These are phyloP conservation scores for Yamadazyma conglobata DNA, from an alignment of 1,139 yeast genomes.

Conservation along the genomic window DNA sequence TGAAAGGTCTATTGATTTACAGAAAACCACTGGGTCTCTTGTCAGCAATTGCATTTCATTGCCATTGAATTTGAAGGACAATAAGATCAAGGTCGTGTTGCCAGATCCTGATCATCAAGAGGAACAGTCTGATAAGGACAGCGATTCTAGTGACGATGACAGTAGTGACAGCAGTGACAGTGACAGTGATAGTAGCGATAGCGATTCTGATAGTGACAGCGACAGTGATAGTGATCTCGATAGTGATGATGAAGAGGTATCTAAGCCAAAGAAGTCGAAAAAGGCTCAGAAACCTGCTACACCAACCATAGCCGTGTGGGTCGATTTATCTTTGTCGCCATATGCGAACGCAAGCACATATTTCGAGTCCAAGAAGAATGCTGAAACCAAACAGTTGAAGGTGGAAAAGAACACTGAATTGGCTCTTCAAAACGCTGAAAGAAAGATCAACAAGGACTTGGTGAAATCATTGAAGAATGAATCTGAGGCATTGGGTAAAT, in stretches of 20 bases:
- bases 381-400: conserved; percentile 73
- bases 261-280: conserved; percentile 10
- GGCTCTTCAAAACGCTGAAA: conserved; percentile 84
- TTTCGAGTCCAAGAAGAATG: conserved; percentile 74
- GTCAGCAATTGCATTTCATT: conserved; percentile 61
- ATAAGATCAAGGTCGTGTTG: conserved; percentile 60
- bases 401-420: conserved; percentile 75
- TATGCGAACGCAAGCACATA: conserved; percentile 89
- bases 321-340: conserved; percentile 70
- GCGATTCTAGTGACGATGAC: conserved; percentile 12
- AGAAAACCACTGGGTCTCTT: conserved; percentile 61
- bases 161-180: conserved; percentile 17
- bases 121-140: conserved; percentile 25
- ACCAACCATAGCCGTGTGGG: conserved; percentile 44
- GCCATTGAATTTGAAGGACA: conserved; percentile 70
- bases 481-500: conserved; percentile 57
- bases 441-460: conserved; percentile 71
- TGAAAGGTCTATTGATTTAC: conserved; percentile 68
- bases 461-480: conserved; percentile 64
- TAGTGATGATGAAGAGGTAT: conserved; percentile 27
- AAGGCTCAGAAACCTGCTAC: conserved; percentile 14
- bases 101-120: conserved; percentile 33
- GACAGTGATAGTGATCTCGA: conserved; percentile 26
- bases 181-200: conserved; percentile 24
- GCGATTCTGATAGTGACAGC: conserved; percentile 27